These are phyloP conservation scores for Euryodendron excelsum DNA, from an alignment of 148 eudicot genomes.

Conservation along the genomic window DNA sequence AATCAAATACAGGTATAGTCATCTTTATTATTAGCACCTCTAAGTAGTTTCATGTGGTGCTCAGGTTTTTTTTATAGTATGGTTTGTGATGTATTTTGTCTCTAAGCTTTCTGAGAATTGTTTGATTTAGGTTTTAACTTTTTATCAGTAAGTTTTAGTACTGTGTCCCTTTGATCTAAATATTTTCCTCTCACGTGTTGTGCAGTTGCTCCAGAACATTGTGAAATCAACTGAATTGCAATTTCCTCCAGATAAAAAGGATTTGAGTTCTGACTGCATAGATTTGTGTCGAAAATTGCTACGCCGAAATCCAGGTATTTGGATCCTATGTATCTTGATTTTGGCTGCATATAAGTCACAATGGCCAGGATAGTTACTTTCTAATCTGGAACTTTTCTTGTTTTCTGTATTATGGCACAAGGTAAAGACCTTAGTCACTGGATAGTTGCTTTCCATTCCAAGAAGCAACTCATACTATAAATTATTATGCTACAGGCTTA, in stretches of 20 bases:
- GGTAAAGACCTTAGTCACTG: not conserved
- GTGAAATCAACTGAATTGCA: slow-evolving; percentile 69
- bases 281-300: slow-evolving; percentile 88
- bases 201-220: slow-evolving; percentile 90
- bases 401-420: not conserved
- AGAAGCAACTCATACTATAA: not conserved
- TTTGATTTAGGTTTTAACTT: not conserved
- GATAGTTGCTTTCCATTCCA: not conserved
- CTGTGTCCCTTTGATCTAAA: not conserved
- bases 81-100: not conserved
- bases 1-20: slow-evolving; percentile 71
- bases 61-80: not conserved
- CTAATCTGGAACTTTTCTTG: not conserved
- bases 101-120: not conserved
- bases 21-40: not conserved
- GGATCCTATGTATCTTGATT: not conserved
- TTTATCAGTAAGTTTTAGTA: not conserved
- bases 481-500: not conserved
- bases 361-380: not conserved
- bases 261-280: slow-evolving; percentile 64
- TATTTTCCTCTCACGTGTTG: slow-evolving; percentile 14
- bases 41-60: not conserved
- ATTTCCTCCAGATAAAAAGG: slow-evolving; percentile 64
- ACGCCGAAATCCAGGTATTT: slow-evolving; percentile 87
- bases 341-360: slow-evolving; percentile 7